Percentiles rank a stretch among this genome's conserved stretches.
Evolutionary conservation across 441 rosid species (phyloP).

Genomic region (Erysimum cheiri): DNA sequence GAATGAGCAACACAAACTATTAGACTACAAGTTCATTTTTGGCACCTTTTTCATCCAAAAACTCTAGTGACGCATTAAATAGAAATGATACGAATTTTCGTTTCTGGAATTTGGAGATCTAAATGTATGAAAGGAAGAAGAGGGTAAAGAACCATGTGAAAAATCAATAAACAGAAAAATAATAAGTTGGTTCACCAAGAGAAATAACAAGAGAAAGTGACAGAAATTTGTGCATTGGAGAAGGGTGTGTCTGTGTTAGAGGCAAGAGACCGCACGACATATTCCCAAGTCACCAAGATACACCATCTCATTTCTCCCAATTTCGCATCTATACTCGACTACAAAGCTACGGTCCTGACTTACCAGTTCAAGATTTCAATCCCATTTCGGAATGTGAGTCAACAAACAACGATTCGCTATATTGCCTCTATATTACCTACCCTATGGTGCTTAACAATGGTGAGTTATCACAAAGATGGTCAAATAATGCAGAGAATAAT

Average conservation of each 20-base stretch:
- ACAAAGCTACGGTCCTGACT: no score
- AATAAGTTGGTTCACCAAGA: not conserved
- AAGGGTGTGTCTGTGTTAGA: not conserved
- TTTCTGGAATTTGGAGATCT: not conserved
- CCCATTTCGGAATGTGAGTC: not conserved
- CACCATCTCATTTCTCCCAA: not conserved
- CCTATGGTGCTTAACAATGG: not conserved
- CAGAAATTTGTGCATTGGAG: not conserved
- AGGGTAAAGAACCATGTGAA: not conserved
- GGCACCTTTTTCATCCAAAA: not conserved
- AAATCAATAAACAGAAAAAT: not conserved
- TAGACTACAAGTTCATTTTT: not conserved
- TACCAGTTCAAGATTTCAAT: no score
- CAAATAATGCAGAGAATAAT: conserved; percentile 1
- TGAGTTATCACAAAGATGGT: not conserved
- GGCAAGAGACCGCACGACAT: not conserved
- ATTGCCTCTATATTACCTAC: not conserved
- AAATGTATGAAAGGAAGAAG: not conserved
- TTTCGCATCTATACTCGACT: not conserved
- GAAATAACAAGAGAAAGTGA: not conserved
- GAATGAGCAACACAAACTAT: not conserved
- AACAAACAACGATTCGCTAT: no score
- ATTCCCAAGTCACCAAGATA: not conserved
- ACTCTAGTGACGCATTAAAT: not conserved
- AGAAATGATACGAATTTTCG: not conserved